Percentiles rank a stretch among this genome's conserved stretches.
These are phyloP conservation scores for Linderina pennispora DNA, from an alignment of 192 early-diverging fungal species.

Conservation along the genomic window DNA sequence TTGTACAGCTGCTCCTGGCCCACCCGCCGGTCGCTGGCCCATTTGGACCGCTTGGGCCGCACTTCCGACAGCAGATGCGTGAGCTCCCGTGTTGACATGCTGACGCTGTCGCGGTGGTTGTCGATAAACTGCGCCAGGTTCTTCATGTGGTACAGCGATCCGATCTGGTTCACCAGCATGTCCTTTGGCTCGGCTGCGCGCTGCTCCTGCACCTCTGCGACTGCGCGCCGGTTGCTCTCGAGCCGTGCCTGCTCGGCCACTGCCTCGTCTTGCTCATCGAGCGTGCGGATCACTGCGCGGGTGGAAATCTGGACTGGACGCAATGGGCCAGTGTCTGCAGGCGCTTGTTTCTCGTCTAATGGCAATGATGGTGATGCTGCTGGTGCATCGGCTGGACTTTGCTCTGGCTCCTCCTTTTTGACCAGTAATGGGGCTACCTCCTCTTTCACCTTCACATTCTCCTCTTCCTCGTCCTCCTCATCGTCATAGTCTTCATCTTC, in stretches of 20 bases:
- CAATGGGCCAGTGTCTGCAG: background rate
- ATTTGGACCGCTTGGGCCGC: constrained; percentile 77
- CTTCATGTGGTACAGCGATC: constrained; percentile 47
- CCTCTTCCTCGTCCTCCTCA: constrained; percentile 17
- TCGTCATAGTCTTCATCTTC: constrained; percentile 49
- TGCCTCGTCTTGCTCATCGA: constrained; percentile 36
- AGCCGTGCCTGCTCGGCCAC: constrained; percentile 27
- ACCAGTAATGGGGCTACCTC: no score
- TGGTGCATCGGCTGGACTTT: no score
- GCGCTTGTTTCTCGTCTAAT: no score
- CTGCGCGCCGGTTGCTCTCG: constrained; percentile 16
- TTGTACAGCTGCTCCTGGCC: constrained; percentile 92
- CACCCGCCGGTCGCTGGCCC: constrained; percentile 79
- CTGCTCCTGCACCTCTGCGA: constrained; percentile 16
- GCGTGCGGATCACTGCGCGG: constrained; percentile 29
- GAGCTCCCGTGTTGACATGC: constrained; percentile 63
- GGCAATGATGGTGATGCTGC: no score
- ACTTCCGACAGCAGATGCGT: constrained; percentile 70
- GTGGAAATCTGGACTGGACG: constrained; percentile 3
- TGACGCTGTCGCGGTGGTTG: constrained; percentile 57
- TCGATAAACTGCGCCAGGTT: constrained; percentile 74
- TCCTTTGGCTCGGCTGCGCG: constrained; percentile 37
- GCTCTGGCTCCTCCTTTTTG: no score
- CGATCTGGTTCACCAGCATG: constrained; percentile 39
- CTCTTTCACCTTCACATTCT: background rate